Conservation (phyloP, 108 stramenopile genomes). For the Nitzschia palea region DNA sequence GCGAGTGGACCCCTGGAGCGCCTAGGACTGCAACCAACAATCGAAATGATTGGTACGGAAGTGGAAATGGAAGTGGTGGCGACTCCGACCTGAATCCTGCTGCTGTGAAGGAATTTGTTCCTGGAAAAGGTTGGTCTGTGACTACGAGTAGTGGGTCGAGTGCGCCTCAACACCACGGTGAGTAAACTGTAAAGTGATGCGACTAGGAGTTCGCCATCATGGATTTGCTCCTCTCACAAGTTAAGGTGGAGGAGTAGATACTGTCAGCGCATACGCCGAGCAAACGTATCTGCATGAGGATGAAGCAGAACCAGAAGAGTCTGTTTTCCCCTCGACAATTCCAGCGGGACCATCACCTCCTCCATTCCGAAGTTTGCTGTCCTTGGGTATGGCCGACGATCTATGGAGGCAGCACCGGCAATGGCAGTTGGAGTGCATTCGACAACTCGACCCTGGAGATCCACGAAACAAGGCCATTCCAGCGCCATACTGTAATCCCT, state of each 20-base stretch:
- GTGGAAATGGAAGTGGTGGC: background rate
- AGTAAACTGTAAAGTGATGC: too few relatives aligned
- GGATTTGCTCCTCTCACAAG: too few relatives aligned
- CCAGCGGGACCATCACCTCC: constrained; percentile 47
- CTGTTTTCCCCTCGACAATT: constrained; percentile 26
- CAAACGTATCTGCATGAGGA: constrained; percentile 1
- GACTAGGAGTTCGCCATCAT: too few relatives aligned
- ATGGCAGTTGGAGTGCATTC: constrained; percentile 43
- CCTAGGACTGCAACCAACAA: background rate
- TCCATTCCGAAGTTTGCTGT: constrained; percentile 45
- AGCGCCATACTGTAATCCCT: constrained; percentile 33
- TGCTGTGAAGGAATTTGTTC: constrained; percentile 47
- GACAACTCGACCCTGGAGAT: constrained; percentile 74
- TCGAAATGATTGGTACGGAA: background rate
- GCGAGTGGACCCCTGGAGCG: constrained; percentile 31
- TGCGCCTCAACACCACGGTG: background rate
- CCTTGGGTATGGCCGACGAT: constrained; percentile 49
- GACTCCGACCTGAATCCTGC: constrained; percentile 29
- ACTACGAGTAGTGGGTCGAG: background rate
- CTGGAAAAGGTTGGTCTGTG: constrained; percentile 40
- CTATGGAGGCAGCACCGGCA: constrained; percentile 68
- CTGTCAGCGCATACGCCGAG: background rate
- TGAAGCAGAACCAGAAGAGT: background rate
- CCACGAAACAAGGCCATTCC: constrained; percentile 52
- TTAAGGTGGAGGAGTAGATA: too few relatives aligned